phyloP scores from a whole-genome alignment of 1,284 basidiomycete species.

The Porogramme epimiltina region DNA sequence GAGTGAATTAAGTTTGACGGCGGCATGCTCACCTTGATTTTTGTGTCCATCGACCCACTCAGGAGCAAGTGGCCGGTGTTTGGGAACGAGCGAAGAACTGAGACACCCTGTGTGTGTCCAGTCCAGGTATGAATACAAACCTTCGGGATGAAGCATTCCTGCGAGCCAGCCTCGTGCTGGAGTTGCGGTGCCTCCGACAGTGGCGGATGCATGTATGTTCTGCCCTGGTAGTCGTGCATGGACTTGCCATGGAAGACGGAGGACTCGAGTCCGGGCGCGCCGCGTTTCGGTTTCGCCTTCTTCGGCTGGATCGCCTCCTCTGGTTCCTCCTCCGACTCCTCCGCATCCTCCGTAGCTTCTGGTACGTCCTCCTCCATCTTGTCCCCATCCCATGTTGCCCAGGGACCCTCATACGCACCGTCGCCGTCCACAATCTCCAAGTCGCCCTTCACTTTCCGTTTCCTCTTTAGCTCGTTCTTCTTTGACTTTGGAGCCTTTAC shows the following conservation, averaged over 20 bases:
- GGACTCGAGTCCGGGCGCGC: constrained; percentile 83
- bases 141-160: constrained; percentile 95
- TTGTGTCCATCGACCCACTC: constrained; percentile 97
- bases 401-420: constrained; percentile 91
- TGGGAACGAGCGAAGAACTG: constrained; percentile 92
- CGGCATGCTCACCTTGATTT: constrained; percentile 80
- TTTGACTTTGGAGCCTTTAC: constrained; percentile 62
- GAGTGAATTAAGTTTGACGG: background rate
- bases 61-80: constrained; percentile 91
- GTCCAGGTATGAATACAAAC: constrained; percentile 97
- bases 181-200: constrained; percentile 80
- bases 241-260: constrained; percentile 97
- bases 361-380: constrained; percentile 61
- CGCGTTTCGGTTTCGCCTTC: constrained; percentile 81
- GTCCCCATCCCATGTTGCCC: constrained; percentile 93
- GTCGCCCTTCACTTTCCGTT: constrained; percentile 80
- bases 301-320: constrained; percentile 63
- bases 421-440: constrained; percentile 87
- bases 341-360: constrained; percentile 61
- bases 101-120: constrained; percentile 96
- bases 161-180: constrained; percentile 77
- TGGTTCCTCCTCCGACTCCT: constrained; percentile 60
- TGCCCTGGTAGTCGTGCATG: constrained; percentile 96
- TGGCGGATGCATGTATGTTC: constrained; percentile 97
- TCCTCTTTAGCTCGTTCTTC: constrained; percentile 81